These are phyloP conservation scores for Colletotrichum gloeosporioides DNA, from an alignment of 2,329 filamentous ascomycete genomes.

Conservation along the genomic window DNA sequence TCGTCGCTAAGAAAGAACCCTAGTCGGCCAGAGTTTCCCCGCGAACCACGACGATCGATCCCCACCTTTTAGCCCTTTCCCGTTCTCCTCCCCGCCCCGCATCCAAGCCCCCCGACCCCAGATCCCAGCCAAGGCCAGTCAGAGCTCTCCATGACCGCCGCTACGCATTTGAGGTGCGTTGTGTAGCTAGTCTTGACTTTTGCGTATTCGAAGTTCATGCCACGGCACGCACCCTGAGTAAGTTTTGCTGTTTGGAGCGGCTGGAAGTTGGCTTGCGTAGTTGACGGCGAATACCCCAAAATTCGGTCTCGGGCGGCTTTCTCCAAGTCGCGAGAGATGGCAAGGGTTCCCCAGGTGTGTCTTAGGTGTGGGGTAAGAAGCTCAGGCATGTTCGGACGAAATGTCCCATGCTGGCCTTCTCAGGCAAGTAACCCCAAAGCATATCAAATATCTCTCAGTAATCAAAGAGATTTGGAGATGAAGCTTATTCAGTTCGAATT, in stretches of 20 bases:
- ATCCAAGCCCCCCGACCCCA: background rate
- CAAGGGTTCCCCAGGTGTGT: background rate
- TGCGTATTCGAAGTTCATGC: background rate
- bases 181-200: background rate
- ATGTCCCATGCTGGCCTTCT: background rate
- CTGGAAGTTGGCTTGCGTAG: background rate
- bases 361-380: background rate
- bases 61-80: background rate
- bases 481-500: background rate
- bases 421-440: background rate
- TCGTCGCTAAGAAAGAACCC: background rate
- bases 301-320: background rate
- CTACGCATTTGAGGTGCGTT: background rate
- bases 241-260: background rate
- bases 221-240: background rate
- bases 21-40: conserved; percentile 16
- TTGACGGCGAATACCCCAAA: background rate
- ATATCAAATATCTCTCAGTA: background rate
- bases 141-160: conserved; percentile 4
- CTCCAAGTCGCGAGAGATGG: background rate
- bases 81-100: background rate
- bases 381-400: background rate
- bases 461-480: background rate
- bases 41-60: conserved; percentile 14
- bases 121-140: conserved; percentile 1